Base-by-base conservation (phyloP, 2,329 filamentous ascomycete species). In the Curvularia sp. region DNA sequence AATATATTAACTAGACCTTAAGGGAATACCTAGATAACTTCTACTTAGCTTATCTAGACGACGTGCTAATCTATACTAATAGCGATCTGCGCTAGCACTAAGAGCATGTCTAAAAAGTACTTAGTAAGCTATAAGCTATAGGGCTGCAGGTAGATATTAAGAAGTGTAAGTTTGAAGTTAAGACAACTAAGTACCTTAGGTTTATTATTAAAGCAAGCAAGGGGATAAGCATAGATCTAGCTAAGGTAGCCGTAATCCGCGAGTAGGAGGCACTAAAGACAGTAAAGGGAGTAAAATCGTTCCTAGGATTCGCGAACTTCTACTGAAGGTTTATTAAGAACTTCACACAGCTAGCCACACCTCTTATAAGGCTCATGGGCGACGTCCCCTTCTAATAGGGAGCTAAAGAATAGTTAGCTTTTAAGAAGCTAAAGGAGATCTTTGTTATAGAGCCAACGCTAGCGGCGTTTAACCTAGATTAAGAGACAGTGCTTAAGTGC, bases 81-180 rank as follows among this genome's bases (percentile, higher is more conserved):
- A n/a, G n/a, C n/a, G n/a, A n/a, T n/a, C n/a, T n/a, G n/a, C n/a
- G n/a, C n/a, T n/a, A n/a, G n/a, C n/a, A n/a, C n/a, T n/a, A n/a
- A n/a, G n/a, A n/a, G n/a, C n/a, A n/a, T 10, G 13, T 10, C 32
- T 36, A 36, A 36, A 36, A 43, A 19, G 41, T 43, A 25, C 41
- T 43, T 27, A 43, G 21, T 43, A 43, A 43, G 41, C 21, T 43
- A 12, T 27, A 43, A 27, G 21, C 3, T 15, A 19, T 19, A 25
- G 13, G 21, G 5, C 21, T 43, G 12, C 15, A 43, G 5, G 21
- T 47, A 15, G 27, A 47, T 32, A 47, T 47, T 47, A 47, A 47
- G 43, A 47, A 47, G 27, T 47, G 15, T 27, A 32, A 47, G n/a
- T 32, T 47, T 32, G 15, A 47, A 47, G 43, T 47, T 19, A 47